Conservation (phyloP, 2,329 filamentous ascomycete species). For the Phialemoniopsis sp. region DNA sequence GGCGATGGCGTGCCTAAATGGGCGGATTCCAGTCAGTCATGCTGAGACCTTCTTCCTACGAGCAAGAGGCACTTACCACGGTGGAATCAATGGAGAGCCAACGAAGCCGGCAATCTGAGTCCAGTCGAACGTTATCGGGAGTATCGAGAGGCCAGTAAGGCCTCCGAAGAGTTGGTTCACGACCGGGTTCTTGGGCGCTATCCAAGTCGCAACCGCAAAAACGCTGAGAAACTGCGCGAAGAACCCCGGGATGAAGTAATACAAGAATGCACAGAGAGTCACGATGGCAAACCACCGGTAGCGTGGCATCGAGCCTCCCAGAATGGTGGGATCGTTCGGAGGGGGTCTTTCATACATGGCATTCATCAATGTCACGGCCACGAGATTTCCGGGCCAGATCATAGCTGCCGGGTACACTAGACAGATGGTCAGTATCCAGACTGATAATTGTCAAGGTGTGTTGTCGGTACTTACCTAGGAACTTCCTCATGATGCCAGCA, state of each 20-base stretch:
- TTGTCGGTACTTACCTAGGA: constrained; percentile 42
- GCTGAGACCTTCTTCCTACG: not conserved
- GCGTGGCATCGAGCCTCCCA: constrained; percentile 63
- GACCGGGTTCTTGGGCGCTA: constrained; percentile 62
- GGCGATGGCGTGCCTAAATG: constrained; percentile 60
- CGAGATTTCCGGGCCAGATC: constrained; percentile 70
- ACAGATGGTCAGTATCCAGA: constrained; percentile 6
- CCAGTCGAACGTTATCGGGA: constrained; percentile 76
- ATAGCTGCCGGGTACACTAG: constrained; percentile 62
- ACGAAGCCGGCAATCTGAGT: constrained; percentile 67
- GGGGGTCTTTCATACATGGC: constrained; percentile 65
- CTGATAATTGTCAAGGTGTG: not conserved
- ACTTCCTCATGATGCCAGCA: constrained; percentile 63
- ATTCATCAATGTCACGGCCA: constrained; percentile 64
- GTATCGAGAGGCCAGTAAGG: constrained; percentile 59
- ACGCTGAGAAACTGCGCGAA: constrained; percentile 66
- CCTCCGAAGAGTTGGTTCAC: constrained; percentile 73
- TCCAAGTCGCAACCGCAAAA: constrained; percentile 70
- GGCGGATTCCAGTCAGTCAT: not conserved
- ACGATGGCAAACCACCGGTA: constrained; percentile 61
- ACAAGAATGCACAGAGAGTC: constrained; percentile 53
- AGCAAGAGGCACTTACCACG: constrained; percentile 43
- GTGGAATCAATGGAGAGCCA: constrained; percentile 64
- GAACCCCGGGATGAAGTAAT: constrained; percentile 68
- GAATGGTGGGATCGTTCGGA: constrained; percentile 40